Percentiles rank a stretch among this genome's conserved stretches.
phyloP scores from a whole-genome alignment of 2,329 filamentous ascomycete genomes.

The Neofusicoccum sp. region DNA sequence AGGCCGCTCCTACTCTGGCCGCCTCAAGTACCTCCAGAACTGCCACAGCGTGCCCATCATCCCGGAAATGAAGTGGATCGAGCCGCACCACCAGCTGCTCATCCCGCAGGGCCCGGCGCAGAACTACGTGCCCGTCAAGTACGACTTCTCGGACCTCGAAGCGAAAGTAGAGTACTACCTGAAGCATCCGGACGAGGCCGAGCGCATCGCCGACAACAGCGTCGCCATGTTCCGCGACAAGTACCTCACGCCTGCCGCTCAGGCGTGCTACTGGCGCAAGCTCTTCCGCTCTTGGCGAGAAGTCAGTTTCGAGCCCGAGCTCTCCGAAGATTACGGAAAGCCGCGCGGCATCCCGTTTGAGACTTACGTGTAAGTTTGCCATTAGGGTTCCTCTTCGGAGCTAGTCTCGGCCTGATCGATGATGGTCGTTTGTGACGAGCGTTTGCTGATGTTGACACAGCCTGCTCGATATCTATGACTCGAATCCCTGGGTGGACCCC shows the following conservation, averaged over 20 bases:
- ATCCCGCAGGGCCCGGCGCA: conserved; percentile 45
- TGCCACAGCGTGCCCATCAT: conserved; percentile 47
- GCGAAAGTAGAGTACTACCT: conserved; percentile 42
- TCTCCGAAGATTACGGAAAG: conserved; percentile 16
- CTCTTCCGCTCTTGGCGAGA: conserved; percentile 40
- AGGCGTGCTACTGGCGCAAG: conserved; percentile 56
- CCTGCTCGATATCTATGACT: conserved; percentile 16
- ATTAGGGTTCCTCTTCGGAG: too few relatives aligned
- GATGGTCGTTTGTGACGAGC: neutral
- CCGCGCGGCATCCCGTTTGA: conserved; percentile 16
- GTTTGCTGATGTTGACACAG: neutral
- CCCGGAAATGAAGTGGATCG: conserved; percentile 49
- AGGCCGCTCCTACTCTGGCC: conserved; percentile 32
- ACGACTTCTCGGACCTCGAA: conserved; percentile 43
- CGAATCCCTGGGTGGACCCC: conserved; percentile 13
- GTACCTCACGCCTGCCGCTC: conserved; percentile 55
- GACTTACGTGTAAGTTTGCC: conserved; percentile 13
- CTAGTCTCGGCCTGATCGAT: too few relatives aligned
- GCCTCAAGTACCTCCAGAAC: conserved; percentile 35
- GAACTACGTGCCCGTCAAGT: conserved; percentile 50
- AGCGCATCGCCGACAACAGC: conserved; percentile 51
- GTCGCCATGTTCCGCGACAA: conserved; percentile 50
- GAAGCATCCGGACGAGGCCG: conserved; percentile 43
- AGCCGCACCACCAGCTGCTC: conserved; percentile 50
- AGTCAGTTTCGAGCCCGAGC: conserved; percentile 32